Evolutionary conservation across 2,329 filamentous ascomycete species (phyloP).

Genomic region (Harringtonia aguacate): DNA sequence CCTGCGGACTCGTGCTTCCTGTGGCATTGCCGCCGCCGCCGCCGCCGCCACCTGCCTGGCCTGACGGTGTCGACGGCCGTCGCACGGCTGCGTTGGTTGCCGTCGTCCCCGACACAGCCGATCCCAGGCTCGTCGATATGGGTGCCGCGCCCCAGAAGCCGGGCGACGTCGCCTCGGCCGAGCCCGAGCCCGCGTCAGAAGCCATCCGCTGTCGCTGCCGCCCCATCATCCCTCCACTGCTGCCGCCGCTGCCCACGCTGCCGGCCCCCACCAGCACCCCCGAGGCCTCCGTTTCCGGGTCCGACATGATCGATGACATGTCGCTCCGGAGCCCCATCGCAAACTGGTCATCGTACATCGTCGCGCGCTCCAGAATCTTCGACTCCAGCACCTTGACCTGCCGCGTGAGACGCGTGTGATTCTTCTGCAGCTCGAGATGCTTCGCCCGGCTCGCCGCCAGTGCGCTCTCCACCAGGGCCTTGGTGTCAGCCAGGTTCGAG

Average conservation of each 20-base stretch:
- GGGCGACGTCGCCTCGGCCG: constrained; percentile 28
- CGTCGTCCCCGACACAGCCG: constrained; percentile 12
- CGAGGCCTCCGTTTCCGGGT: constrained; percentile 24
- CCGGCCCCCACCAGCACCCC: constrained; percentile 18
- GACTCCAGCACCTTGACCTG: constrained; percentile 42
- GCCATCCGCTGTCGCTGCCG: constrained; percentile 25
- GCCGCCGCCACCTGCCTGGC: constrained; percentile 11
- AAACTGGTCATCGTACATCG: constrained; percentile 9
- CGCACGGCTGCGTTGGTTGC: constrained; percentile 12
- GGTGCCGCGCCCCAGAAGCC: constrained; percentile 22
- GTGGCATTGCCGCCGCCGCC: not conserved
- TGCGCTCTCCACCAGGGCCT: constrained; percentile 30
- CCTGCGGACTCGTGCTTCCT: constrained; percentile 26
- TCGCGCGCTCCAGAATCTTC: constrained; percentile 5
- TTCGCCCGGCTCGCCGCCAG: constrained; percentile 41
- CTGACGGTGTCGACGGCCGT: constrained; percentile 27
- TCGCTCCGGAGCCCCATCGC: constrained; percentile 13
- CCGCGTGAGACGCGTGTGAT: constrained; percentile 35
- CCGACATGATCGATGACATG: constrained; percentile 8
- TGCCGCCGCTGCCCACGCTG: not conserved
- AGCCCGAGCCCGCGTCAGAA: constrained; percentile 31
- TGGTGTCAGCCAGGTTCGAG: constrained; percentile 18
- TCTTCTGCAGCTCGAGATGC: constrained; percentile 42
- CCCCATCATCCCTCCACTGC: not conserved
- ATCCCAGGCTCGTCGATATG: constrained; percentile 18